These are phyloP conservation scores for Hypoxylon crocopeplum DNA, from an alignment of 495 filamentous ascomycete species.

Conservation along the genomic window DNA sequence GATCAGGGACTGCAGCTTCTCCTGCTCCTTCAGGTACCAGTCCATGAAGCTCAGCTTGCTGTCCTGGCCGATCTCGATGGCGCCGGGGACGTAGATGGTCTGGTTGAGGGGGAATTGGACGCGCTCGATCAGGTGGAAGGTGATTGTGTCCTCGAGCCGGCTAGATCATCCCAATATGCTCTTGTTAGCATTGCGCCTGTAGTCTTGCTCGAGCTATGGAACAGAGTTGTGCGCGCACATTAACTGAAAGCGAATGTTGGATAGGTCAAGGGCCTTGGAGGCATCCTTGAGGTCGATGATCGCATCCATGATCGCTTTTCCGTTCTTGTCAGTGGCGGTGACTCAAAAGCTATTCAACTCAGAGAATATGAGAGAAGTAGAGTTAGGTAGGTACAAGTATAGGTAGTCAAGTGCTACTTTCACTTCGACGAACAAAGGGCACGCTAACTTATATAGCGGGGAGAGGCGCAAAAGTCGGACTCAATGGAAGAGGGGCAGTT, in stretches of 20 bases:
- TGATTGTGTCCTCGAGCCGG: conserved; percentile 97
- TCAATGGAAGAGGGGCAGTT: conserved; percentile 10
- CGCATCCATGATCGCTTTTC: conserved; percentile 72
- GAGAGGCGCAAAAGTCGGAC: neutral
- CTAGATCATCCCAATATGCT: conserved; percentile 62
- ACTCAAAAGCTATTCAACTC: too few relatives aligned
- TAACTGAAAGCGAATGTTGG: conserved; percentile 93
- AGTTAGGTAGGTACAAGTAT: too few relatives aligned
- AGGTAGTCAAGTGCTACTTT: too few relatives aligned
- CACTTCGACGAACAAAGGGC: neutral
- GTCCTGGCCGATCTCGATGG: conserved; percentile 71
- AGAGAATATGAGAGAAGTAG: too few relatives aligned
- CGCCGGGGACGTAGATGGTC: conserved; percentile 83
- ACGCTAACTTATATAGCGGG: too few relatives aligned
- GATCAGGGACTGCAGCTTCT: conserved; percentile 89
- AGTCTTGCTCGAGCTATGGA: neutral
- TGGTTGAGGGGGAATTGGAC: conserved; percentile 95
- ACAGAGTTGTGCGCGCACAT: conserved; percentile 67
- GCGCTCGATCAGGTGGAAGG: conserved; percentile 96
- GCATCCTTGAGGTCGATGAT: conserved; percentile 87
- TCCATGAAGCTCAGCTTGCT: conserved; percentile 82
- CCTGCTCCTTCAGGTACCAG: conserved; percentile 89
- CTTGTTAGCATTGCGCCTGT: conserved; percentile 8
- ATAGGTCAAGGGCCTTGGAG: conserved; percentile 83
- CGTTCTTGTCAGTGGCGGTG: neutral